Evolutionary conservation across 1,284 basidiomycete genomes (phyloP).

Genomic region (Mycosarcoma maydis): DNA sequence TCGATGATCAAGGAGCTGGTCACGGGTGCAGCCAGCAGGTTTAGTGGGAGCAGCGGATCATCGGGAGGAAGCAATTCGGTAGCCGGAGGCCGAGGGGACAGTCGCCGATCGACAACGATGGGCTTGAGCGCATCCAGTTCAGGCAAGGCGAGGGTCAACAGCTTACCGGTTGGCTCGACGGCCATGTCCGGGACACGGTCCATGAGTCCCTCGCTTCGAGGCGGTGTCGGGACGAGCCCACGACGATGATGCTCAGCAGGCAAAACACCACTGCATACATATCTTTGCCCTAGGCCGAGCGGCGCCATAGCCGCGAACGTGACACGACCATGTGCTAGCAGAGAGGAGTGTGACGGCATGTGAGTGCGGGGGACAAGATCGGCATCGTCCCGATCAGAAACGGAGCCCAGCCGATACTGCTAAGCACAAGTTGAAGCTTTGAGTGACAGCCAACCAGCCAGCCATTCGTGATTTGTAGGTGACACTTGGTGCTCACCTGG

Average conservation of each 20-base stretch:
- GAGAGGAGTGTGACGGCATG: no score
- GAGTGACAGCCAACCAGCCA: no score
- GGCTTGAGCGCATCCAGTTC: slow-evolving; percentile 11
- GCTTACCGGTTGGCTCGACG: slow-evolving; percentile 18
- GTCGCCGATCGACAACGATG: slow-evolving; percentile 29
- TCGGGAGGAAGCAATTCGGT: slow-evolving; percentile 14
- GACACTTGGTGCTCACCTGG: no score
- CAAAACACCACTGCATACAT: neutral
- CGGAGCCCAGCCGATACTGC: neutral
- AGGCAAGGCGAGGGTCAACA: slow-evolving; percentile 24
- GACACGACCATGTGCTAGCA: neutral
- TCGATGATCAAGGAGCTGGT: slow-evolving; percentile 65
- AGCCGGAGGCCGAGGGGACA: slow-evolving; percentile 21
- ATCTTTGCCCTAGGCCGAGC: no score
- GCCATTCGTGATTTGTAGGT: no score
- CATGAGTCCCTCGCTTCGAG: slow-evolving; percentile 31
- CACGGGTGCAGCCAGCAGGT: slow-evolving; percentile 54
- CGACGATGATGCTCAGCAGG: slow-evolving; percentile 8
- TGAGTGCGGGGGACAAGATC: no score
- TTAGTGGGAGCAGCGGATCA: slow-evolving; percentile 23
- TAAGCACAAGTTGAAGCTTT: neutral
- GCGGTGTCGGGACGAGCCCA: slow-evolving; percentile 18
- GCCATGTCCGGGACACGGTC: slow-evolving; percentile 20
- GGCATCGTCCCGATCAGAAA: neutral
- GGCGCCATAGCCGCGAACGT: no score